A percentile compares a stretch with the other conserved stretches of the same genome.
These are phyloP conservation scores for Albatrellus ellisii DNA, from an alignment of 768 basidiomycete species.

Conservation along the genomic window DNA sequence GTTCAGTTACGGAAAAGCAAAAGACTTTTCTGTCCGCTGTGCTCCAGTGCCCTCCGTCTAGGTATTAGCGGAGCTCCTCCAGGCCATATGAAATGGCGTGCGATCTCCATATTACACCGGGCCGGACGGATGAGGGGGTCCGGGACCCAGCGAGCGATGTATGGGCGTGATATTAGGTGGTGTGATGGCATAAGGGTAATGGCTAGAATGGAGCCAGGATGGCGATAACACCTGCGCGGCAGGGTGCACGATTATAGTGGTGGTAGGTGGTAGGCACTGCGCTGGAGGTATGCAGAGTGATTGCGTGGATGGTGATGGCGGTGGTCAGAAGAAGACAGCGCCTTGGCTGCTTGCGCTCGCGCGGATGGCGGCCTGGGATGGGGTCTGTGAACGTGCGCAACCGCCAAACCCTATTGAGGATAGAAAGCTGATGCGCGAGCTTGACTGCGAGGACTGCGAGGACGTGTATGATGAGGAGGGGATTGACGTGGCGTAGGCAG, in stretches of 20 bases:
- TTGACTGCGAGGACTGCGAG: background rate
- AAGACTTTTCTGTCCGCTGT: no score
- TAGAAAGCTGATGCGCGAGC: background rate
- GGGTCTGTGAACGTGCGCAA: background rate
- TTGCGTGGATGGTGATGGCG: background rate
- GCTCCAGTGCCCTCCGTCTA: no score
- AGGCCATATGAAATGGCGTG: no score
- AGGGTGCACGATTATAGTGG: background rate
- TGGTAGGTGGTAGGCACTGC: background rate
- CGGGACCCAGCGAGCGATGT: no score
- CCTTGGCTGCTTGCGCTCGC: constrained; percentile 37
- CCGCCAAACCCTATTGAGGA: constrained; percentile 2
- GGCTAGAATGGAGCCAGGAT: background rate
- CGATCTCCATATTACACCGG: no score
- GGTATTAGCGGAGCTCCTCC: no score
- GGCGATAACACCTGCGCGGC: background rate
- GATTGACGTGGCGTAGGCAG: constrained; percentile 9
- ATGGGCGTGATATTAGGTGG: no score
- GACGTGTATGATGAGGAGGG: constrained; percentile 16
- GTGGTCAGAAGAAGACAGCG: constrained; percentile 45
- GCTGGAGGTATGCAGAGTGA: background rate
- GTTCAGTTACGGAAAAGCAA: no score
- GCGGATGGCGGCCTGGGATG: constrained; percentile 24
- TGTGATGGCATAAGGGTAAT: no score
- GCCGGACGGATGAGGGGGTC: no score